Base-by-base conservation (phyloP, 139 green algal genomes). In the Pleodorina starrii region DNA sequence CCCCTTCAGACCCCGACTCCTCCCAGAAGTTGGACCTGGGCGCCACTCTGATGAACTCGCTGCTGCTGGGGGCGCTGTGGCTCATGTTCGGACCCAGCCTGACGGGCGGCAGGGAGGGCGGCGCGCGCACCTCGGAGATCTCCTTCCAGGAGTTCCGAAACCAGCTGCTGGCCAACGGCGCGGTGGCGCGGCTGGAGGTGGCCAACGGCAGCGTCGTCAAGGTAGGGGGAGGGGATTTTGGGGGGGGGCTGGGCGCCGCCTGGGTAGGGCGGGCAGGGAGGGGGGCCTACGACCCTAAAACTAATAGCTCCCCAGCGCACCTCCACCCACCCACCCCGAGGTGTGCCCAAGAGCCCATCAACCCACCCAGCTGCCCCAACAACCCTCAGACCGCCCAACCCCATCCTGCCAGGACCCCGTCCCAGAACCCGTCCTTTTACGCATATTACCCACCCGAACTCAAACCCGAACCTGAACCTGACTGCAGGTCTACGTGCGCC, bases 151-250 rank as follows among this genome's bases (percentile, higher is more conserved):
- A 97, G 90, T 99, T 99, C 93, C 95, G 96, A 73, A 96, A 92
- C 43, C 93, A 97, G 60, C 90, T 99, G 90, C 93, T 99, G 79
- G 93, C 95, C 12, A 40, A 89, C 50, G 96, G 95, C 1, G 48
- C 95, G 35, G 98, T 99, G 29, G 93, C 97, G 7, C 92, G 92
- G 35, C 74, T 99, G 43, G 97, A 99, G 93, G 97, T 99, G n/a
- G 91, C 94, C 14, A 99, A 99, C 94, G 97, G 98, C 90, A 92
- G 87, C 78, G 91, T 92, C 12, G 98, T 98, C 43, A 98, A 98
- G 89, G 96, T 98, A 25, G 92, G 93, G 27, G 21, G 21, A 21
- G 25, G 32, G 44, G n/a, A n/a, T n/a, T n/a, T n/a, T n/a, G n/a
- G n/a, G n/a, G n/a, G 2, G 9, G 40, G 1, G 5, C 21, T 66